Conservation (phyloP, 495 filamentous ascomycete species). For the Penicillium psychrofluorescens region DNA sequence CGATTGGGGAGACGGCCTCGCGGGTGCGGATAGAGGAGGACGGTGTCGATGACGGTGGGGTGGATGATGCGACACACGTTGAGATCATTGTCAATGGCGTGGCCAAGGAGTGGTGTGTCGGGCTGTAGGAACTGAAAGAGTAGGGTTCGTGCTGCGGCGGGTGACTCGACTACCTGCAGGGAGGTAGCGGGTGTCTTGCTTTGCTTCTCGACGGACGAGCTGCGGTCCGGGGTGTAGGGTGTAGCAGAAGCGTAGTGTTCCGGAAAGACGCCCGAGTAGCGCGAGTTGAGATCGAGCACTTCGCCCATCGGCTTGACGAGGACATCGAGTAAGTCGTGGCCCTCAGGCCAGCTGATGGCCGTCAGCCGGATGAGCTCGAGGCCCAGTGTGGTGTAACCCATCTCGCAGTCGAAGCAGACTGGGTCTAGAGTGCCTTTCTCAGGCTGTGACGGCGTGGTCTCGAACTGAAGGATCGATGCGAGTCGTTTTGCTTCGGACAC, state of each 20-base stretch:
- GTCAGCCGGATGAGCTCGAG: constrained; percentile 87
- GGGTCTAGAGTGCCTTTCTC: constrained; percentile 31
- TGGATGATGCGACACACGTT: constrained; percentile 79
- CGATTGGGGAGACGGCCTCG: constrained; percentile 63
- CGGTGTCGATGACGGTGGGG: constrained; percentile 76
- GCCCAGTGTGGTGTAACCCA: constrained; percentile 86
- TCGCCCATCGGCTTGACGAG: constrained; percentile 79
- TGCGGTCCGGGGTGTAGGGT: constrained; percentile 34
- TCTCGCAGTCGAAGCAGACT: constrained; percentile 91
- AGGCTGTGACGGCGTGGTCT: constrained; percentile 60
- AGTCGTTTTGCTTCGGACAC: constrained; percentile 66
- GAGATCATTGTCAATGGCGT: constrained; percentile 93
- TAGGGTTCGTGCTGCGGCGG: constrained; percentile 60
- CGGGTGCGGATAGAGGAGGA: constrained; percentile 72
- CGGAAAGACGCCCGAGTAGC: constrained; percentile 76
- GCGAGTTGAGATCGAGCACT: constrained; percentile 82
- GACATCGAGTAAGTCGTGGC: constrained; percentile 68
- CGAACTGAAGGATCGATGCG: constrained; percentile 71
- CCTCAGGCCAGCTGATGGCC: constrained; percentile 75
- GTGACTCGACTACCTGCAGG: constrained; percentile 65
- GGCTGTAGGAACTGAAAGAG: constrained; percentile 66
- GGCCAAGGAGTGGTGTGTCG: constrained; percentile 76
- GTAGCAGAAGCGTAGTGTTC: constrained; percentile 65
- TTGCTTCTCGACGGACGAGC: no score
- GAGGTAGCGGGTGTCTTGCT: constrained; percentile 11